These are phyloP conservation scores for Exsudoporus floridanus DNA, from an alignment of 1,284 basidiomycete genomes.

Conservation along the genomic window DNA sequence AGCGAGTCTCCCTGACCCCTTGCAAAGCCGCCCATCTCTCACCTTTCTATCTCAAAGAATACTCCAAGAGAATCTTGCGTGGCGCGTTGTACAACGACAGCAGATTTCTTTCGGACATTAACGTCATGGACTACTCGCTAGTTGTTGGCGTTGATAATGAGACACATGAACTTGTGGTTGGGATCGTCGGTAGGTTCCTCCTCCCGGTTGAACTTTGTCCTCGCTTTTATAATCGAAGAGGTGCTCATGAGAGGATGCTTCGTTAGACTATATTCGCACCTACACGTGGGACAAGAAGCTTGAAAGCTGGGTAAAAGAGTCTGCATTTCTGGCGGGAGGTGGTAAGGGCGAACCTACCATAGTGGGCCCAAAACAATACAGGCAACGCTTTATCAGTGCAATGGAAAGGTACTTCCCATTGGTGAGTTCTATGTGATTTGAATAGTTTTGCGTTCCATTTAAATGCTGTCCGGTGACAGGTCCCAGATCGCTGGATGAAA, in stretches of 20 bases:
- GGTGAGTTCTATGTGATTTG: slow-evolving; percentile 42
- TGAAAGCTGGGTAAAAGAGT: slow-evolving; percentile 97
- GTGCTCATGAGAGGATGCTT: slow-evolving; percentile 6
- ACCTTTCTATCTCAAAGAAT: slow-evolving; percentile 94
- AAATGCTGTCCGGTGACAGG: slow-evolving; percentile 40
- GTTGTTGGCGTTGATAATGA: slow-evolving; percentile 89
- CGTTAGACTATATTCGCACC: slow-evolving; percentile 84
- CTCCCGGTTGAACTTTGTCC: neutral
- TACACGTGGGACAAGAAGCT: slow-evolving; percentile 99
- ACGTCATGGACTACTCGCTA: slow-evolving; percentile 99
- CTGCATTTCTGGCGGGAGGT: slow-evolving; percentile 79
- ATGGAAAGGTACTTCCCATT: slow-evolving; percentile 92
- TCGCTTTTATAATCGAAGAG: neutral
- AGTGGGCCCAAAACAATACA: slow-evolving; percentile 83
- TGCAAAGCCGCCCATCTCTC: slow-evolving; percentile 61
- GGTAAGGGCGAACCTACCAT: slow-evolving; percentile 90
- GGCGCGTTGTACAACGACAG: slow-evolving; percentile 93
- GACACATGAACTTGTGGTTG: slow-evolving; percentile 85
- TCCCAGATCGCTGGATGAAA: slow-evolving; percentile 88
- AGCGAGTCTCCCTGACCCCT: slow-evolving; percentile 10
- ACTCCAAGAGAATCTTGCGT: slow-evolving; percentile 89
- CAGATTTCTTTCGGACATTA: slow-evolving; percentile 91
- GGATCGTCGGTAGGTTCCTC: slow-evolving; percentile 82
- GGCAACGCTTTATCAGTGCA: slow-evolving; percentile 84
- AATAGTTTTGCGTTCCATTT: slow-evolving; percentile 1